phyloP scores from a whole-genome alignment of 805 yeast species.

The Ogataea haglerorum region DNA sequence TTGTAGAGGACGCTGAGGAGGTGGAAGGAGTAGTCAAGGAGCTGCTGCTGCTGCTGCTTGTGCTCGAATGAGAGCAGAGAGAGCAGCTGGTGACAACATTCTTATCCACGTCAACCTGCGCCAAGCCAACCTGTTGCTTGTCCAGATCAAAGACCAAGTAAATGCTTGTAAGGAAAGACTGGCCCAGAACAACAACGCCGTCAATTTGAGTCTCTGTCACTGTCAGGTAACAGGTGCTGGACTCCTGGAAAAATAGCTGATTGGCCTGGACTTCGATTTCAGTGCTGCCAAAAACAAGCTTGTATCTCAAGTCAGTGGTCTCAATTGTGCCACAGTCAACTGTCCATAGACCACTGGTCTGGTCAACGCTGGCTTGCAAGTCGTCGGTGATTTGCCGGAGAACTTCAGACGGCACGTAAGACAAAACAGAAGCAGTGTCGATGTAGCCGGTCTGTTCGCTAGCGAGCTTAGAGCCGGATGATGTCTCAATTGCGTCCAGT shows the following conservation, averaged over 20 bases:
- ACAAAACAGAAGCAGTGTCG: conserved; percentile 54
- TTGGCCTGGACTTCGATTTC: conserved; percentile 20
- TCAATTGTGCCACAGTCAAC: conserved; percentile 22
- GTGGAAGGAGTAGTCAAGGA: conserved; percentile 1
- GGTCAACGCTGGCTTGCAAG: conserved; percentile 18
- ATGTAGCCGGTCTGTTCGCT: conserved; percentile 36
- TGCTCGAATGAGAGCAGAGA: conserved; percentile 1
- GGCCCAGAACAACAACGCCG: conserved; percentile 51
- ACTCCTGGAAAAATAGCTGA: conserved; percentile 18
- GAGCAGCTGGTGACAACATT: conserved; percentile 16
- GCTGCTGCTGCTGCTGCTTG: conserved; percentile 4
- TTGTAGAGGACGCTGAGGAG: conserved; percentile 1
- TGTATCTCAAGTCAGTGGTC: conserved; percentile 12
- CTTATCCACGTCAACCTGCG: conserved; percentile 38
- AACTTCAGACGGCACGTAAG: conserved; percentile 44
- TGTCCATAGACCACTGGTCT: conserved; percentile 17
- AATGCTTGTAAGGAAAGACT: conserved; percentile 58
- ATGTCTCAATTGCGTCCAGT: conserved; percentile 14
- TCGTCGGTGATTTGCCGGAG: conserved; percentile 10
- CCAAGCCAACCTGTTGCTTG: conserved; percentile 53
- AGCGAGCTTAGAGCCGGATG: conserved; percentile 11
- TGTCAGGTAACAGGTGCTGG: conserved; percentile 22
- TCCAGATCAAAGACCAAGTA: conserved; percentile 66
- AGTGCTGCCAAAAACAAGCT: conserved; percentile 18
- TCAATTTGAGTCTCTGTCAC: conserved; percentile 17